Percentiles rank a stretch among this genome's conserved stretches.
These are phyloP conservation scores for Pleurotus platypus DNA, from an alignment of 768 basidiomycete species.

Conservation along the genomic window DNA sequence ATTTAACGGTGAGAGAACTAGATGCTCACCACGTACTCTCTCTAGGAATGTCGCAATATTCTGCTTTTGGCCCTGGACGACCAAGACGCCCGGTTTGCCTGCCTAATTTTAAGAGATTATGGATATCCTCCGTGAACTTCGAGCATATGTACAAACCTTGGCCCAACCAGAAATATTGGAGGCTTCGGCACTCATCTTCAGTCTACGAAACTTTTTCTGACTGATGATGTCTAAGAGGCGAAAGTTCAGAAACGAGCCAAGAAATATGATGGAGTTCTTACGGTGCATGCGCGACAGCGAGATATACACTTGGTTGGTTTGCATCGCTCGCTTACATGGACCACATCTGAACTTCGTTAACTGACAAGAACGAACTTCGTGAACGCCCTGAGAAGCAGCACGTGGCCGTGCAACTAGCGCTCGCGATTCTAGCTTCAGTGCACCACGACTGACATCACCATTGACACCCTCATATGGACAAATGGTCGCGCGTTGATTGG, in stretches of 20 bases:
- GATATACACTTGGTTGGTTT: constrained; percentile 20
- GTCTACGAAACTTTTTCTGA: constrained; percentile 36
- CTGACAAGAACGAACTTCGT: background rate
- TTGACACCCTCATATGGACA: background rate
- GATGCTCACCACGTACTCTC: constrained; percentile 28
- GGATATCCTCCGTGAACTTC: background rate
- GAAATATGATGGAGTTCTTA: constrained; percentile 16
- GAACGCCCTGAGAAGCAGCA: too few species aligned
- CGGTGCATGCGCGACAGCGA: constrained; percentile 43
- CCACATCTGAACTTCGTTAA: background rate
- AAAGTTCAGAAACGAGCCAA: background rate
- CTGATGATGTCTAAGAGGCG: constrained; percentile 30
- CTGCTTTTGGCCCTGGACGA: constrained; percentile 34
- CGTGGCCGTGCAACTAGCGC: background rate
- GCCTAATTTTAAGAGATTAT: constrained; percentile 18
- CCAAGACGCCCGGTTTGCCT: constrained; percentile 39
- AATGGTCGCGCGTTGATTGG: background rate
- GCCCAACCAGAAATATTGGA: constrained; percentile 36
- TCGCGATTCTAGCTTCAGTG: background rate
- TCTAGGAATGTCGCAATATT: constrained; percentile 34
- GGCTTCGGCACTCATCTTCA: constrained; percentile 33
- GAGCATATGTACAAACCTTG: constrained; percentile 22
- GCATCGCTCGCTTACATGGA: constrained; percentile 7
- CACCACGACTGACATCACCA: constrained; percentile 6
- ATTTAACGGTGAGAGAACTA: background rate